phyloP scores from a whole-genome alignment of 108 stramenopile species.

The Stephanodiscus triporus region DNA sequence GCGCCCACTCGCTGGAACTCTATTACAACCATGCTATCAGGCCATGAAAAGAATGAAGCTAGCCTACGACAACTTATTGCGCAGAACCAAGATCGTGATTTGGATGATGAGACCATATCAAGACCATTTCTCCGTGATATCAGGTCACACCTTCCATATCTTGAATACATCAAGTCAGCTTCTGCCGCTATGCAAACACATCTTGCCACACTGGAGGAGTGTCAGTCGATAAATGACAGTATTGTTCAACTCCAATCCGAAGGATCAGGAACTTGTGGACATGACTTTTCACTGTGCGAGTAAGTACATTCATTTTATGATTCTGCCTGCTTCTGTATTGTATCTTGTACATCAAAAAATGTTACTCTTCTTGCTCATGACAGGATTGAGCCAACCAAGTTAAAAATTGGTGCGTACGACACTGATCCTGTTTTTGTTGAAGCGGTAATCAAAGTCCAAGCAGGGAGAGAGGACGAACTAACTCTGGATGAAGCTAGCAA shows the following conservation, averaged over 20 bases:
- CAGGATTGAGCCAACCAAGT: neutral
- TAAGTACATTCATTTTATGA: too few species aligned
- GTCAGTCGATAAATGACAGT: neutral
- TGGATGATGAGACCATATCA: neutral
- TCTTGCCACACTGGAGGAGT: neutral
- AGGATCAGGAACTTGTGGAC: too few species aligned
- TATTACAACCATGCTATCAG: neutral
- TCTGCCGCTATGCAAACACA: neutral
- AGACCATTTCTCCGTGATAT: neutral
- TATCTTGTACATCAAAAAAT: too few species aligned
- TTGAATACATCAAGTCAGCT: neutral
- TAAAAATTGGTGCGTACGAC: conserved; percentile 1
- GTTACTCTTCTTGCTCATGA: too few species aligned
- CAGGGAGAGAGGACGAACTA: neutral
- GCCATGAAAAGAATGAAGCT: neutral
- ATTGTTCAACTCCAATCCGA: too few species aligned
- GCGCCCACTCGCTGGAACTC: neutral
- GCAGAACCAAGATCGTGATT: neutral
- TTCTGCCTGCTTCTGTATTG: too few species aligned
- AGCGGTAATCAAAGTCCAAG: neutral
- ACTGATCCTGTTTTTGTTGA: neutral
- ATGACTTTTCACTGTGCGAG: too few species aligned
- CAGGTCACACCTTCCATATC: neutral
- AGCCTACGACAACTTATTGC: neutral
- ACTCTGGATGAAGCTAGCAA: neutral